phyloP scores from a whole-genome alignment of 345 rosid genomes.

The Eucalyptus camaldulensis region DNA sequence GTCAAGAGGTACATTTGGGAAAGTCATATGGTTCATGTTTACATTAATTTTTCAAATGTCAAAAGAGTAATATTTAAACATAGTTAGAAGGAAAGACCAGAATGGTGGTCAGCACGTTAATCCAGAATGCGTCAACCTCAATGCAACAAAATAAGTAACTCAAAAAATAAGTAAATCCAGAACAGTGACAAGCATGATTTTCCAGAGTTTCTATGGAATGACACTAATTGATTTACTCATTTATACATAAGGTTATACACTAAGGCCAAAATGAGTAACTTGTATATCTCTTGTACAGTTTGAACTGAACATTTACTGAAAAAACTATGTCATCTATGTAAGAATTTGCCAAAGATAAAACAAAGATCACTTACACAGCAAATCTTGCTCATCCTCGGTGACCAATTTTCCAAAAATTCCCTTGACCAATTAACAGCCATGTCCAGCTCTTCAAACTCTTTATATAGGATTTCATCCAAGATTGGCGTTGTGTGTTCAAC shows the following conservation, averaged over 20 bases:
- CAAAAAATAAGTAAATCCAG: background rate
- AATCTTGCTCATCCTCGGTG: constrained; percentile 66
- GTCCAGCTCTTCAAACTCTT: constrained; percentile 71
- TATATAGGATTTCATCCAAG: constrained; percentile 34
- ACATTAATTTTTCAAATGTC: background rate
- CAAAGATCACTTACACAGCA: constrained; percentile 38
- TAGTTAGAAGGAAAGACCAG: background rate
- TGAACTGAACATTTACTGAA: background rate
- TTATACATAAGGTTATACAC: background rate
- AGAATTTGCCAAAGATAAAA: background rate
- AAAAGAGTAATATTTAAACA: background rate
- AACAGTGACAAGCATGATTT: background rate
- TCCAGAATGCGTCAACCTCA: background rate
- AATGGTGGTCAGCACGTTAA: background rate
- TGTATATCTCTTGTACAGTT: background rate
- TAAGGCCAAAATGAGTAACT: background rate
- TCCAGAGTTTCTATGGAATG: background rate
- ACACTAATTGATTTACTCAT: background rate
- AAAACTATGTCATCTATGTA: background rate
- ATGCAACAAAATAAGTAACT: background rate
- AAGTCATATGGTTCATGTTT: background rate
- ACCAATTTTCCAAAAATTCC: constrained; percentile 76
- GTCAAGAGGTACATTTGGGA: background rate
- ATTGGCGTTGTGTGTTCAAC: constrained; percentile 44
- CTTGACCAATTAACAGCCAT: constrained; percentile 56